Evolutionary conservation across 345 rosid species (phyloP).

Genomic region (Triadica sebifera): DNA sequence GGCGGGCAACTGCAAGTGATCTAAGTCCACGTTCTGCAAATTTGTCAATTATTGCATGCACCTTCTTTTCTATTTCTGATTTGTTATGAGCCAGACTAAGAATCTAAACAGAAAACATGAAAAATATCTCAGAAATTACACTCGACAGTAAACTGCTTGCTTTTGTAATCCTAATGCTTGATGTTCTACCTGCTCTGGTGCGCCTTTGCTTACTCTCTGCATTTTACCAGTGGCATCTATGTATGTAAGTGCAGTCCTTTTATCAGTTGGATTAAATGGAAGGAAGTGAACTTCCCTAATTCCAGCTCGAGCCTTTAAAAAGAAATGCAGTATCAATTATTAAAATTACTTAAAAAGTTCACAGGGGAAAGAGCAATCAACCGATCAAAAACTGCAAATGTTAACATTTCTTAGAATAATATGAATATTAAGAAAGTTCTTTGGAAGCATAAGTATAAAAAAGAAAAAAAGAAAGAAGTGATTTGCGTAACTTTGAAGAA

Average conservation of each 20-base stretch:
- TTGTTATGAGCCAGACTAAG: constrained; percentile 54
- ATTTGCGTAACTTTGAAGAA: neutral
- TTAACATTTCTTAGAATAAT: neutral
- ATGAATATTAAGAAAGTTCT: neutral
- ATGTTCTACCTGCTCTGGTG: constrained; percentile 32
- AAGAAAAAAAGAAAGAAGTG: neutral
- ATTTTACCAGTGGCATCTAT: constrained; percentile 23
- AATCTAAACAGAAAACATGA: constrained; percentile 29
- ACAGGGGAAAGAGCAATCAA: neutral
- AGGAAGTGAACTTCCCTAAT: constrained; percentile 42
- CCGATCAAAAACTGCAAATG: neutral
- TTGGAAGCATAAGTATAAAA: neutral
- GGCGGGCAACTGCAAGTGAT: constrained; percentile 58
- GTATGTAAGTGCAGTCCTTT: constrained; percentile 45
- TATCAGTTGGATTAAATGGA: constrained; percentile 41
- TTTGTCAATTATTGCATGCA: constrained; percentile 46
- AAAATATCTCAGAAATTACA: constrained; percentile 5
- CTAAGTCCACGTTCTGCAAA: constrained; percentile 66
- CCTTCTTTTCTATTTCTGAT: constrained; percentile 42
- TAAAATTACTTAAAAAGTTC: neutral
- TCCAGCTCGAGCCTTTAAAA: constrained; percentile 34
- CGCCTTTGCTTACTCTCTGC: constrained; percentile 35
- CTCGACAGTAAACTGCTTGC: neutral
- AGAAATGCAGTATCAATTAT: neutral
- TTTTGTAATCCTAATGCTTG: neutral